These are phyloP conservation scores for Pharus latifolius DNA, from an alignment of 176 grass and related monocot genomes.

Conservation along the genomic window DNA sequence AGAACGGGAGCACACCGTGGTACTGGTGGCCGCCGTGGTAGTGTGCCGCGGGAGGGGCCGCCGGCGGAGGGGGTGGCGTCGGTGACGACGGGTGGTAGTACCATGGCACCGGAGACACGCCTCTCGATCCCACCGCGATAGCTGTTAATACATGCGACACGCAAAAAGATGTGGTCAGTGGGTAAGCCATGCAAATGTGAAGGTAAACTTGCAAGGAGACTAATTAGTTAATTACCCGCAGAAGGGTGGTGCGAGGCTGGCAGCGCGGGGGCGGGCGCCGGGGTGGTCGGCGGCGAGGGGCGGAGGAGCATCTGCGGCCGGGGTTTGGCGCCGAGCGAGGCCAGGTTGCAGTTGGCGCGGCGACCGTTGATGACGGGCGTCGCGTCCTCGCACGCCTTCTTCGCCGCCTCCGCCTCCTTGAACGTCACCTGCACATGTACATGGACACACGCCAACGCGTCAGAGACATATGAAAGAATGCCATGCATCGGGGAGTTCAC, in stretches of 20 bases:
- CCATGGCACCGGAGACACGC: conserved; percentile 68
- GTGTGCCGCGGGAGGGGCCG: conserved; percentile 34
- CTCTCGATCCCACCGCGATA: conserved; percentile 58
- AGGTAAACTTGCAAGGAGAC: too few species aligned
- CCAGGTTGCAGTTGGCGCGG: conserved; percentile 97
- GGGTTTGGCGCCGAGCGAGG: conserved; percentile 93
- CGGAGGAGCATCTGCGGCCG: conserved; percentile 38
- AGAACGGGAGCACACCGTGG: conserved; percentile 75
- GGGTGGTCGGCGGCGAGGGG: conserved; percentile 52
- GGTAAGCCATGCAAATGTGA: too few species aligned
- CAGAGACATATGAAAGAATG: not conserved
- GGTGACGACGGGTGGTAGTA: conserved; percentile 81
- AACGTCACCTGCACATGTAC: conserved; percentile 65
- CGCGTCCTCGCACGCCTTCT: conserved; percentile 90
- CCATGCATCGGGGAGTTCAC: not conserved
- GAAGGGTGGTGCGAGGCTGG: conserved; percentile 42
- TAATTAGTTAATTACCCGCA: too few species aligned
- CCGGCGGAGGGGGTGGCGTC: conserved; percentile 37
- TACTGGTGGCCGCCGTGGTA: conserved; percentile 55
- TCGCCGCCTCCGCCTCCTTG: conserved; percentile 87
- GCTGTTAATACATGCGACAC: conserved; percentile 21
- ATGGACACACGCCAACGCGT: not conserved
- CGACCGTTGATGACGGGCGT: conserved; percentile 86
- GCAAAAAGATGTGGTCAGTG: conserved; percentile 12
- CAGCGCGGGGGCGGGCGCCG: conserved; percentile 30